Conservation (phyloP, 768 basidiomycete genomes). For the Boletus reticuloceps region DNA sequence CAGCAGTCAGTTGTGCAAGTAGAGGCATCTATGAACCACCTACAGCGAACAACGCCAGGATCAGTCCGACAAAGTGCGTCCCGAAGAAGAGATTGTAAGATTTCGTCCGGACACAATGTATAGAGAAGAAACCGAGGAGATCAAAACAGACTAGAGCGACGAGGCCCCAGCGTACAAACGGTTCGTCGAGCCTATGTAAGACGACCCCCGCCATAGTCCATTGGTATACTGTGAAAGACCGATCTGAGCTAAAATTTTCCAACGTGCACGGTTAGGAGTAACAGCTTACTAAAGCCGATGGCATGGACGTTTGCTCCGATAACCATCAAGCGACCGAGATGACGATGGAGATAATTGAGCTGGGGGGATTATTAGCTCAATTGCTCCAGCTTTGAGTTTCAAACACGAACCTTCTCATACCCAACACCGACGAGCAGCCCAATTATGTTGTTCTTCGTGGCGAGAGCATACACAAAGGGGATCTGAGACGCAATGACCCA, state of each 20-base stretch:
- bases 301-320: slow-evolving; percentile 59
- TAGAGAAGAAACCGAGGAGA: slow-evolving; percentile 61
- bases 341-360: slow-evolving; percentile 78
- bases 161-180: slow-evolving; percentile 48
- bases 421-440: slow-evolving; percentile 56
- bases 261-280: background rate
- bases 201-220: slow-evolving; percentile 49
- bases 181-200: slow-evolving; percentile 29
- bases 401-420: slow-evolving; percentile 59
- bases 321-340: slow-evolving; percentile 56
- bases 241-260: background rate
- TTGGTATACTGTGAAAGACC: slow-evolving; percentile 46
- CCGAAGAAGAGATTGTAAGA: slow-evolving; percentile 66
- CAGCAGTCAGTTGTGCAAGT: background rate
- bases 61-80: slow-evolving; percentile 56
- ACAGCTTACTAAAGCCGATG: slow-evolving; percentile 49
- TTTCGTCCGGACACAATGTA: slow-evolving; percentile 48
- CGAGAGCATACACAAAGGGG: slow-evolving; percentile 62
- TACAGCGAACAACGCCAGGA: slow-evolving; percentile 56
- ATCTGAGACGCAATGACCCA: slow-evolving; percentile 61
- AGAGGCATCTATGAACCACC: slow-evolving; percentile 16
- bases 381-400: background rate
- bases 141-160: slow-evolving; percentile 52
- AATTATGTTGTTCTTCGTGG: slow-evolving; percentile 67
- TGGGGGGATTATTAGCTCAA: slow-evolving; percentile 22